Conservation (phyloP, 768 basidiomycete genomes). For the Lactarius pseudohatsudake region DNA sequence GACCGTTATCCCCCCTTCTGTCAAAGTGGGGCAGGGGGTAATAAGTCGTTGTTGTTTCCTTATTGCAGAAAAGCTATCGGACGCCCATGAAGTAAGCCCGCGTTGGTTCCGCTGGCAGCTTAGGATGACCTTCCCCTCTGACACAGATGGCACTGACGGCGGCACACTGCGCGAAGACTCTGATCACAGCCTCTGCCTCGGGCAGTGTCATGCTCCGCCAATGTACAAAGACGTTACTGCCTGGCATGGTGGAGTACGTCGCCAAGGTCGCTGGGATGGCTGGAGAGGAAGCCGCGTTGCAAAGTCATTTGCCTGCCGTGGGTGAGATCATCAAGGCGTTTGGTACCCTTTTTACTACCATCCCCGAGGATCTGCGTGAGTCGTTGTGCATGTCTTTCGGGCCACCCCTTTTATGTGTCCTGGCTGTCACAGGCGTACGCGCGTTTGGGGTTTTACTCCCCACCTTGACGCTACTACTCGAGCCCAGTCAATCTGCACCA, state of each 20-base stretch:
- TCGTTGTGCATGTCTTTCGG: neutral
- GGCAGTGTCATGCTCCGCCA: slow-evolving; percentile 68
- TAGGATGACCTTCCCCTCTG: neutral
- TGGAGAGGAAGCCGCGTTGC: slow-evolving; percentile 56
- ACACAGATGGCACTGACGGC: slow-evolving; percentile 77
- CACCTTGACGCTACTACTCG: slow-evolving; percentile 28
- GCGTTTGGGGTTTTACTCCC: slow-evolving; percentile 27
- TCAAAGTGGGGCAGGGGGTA: slow-evolving; percentile 68
- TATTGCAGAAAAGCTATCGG: slow-evolving; percentile 77
- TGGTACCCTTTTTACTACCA: slow-evolving; percentile 24
- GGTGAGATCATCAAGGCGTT: slow-evolving; percentile 86
- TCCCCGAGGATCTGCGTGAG: slow-evolving; percentile 29
- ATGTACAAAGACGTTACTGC: slow-evolving; percentile 70
- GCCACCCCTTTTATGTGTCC: neutral
- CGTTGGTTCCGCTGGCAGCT: slow-evolving; percentile 1
- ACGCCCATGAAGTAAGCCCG: slow-evolving; percentile 59
- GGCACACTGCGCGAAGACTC: slow-evolving; percentile 84
- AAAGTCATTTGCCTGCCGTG: slow-evolving; percentile 59
- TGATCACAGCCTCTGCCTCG: slow-evolving; percentile 68
- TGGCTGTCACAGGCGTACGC: slow-evolving; percentile 19
- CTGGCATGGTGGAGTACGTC: slow-evolving; percentile 78
- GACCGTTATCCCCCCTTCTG: slow-evolving; percentile 67
- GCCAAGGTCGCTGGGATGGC: slow-evolving; percentile 63
- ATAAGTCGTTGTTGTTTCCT: slow-evolving; percentile 85
- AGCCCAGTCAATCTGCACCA: slow-evolving; percentile 12